Conservation (phyloP, 306 rosid species). For the Cercis canadensis region DNA sequence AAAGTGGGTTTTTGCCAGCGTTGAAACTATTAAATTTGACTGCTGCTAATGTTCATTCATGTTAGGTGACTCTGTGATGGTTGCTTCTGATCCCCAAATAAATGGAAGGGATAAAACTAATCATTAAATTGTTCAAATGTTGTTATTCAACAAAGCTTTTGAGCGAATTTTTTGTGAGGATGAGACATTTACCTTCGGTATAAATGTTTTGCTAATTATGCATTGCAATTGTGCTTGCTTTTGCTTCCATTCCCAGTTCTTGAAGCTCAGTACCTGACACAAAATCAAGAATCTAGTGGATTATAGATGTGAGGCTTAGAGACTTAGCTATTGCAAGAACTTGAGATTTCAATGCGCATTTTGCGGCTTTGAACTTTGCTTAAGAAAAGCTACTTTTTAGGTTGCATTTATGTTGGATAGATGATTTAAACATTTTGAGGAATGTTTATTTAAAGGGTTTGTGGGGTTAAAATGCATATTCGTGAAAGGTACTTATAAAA, state of each 20-base stretch:
- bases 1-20: no score
- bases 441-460: conserved; percentile 14
- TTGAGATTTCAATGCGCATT: background rate
- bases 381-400: conserved; percentile 3
- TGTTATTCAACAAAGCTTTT: background rate
- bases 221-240: conserved; percentile 12
- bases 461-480: background rate
- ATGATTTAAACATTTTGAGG: conserved; percentile 16
- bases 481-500: conserved; percentile 9
- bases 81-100: background rate
- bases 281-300: no score
- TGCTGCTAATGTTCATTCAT: background rate
- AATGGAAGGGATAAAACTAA: conserved; percentile 7
- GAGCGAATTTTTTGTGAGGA: background rate
- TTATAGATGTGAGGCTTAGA: no score
- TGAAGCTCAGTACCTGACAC: conserved; percentile 5
- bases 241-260: conserved; percentile 23
- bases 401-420: conserved; percentile 11
- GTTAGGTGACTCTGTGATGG: background rate
- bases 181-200: background rate
- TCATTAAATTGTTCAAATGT: background rate
- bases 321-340: conserved; percentile 10
- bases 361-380: conserved; percentile 1
- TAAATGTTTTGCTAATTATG: conserved; percentile 24
- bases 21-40: background rate